A percentile compares a stretch with the other conserved stretches of the same genome.
These are phyloP conservation scores for Candida golubevii DNA, from an alignment of 805 yeast species.

Conservation along the genomic window DNA sequence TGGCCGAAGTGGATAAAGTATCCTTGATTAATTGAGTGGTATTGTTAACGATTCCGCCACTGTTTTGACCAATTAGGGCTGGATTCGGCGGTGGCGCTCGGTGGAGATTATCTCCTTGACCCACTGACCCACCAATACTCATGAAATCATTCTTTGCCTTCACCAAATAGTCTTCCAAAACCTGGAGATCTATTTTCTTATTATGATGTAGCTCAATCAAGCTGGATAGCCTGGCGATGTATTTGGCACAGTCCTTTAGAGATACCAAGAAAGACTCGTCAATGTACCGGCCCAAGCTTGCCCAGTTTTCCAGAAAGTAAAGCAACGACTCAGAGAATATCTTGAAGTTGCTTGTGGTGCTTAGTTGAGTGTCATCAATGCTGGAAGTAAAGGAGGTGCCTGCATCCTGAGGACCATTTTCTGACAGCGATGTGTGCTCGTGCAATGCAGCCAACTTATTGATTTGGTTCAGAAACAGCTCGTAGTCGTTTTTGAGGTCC, in stretches of 20 bases:
- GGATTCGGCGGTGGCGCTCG: constrained; percentile 30
- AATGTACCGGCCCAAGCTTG: constrained; percentile 41
- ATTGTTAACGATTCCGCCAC: constrained; percentile 36
- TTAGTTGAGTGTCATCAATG: constrained; percentile 6
- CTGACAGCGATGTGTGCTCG: constrained; percentile 16
- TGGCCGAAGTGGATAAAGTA: constrained; percentile 46
- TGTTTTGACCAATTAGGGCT: constrained; percentile 18
- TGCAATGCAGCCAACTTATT: constrained; percentile 60
- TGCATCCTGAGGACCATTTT: constrained; percentile 29
- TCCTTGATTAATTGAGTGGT: constrained; percentile 46
- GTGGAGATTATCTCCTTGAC: constrained; percentile 20
- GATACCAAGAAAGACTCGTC: constrained; percentile 82
- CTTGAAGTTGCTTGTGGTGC: constrained; percentile 28
- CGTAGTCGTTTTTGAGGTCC: constrained; percentile 69
- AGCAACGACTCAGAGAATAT: constrained; percentile 36
- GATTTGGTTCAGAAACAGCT: constrained; percentile 66
- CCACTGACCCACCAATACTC: constrained; percentile 43
- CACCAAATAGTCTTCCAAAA: constrained; percentile 68
- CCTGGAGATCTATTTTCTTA: constrained; percentile 88
- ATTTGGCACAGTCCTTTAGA: constrained; percentile 83
- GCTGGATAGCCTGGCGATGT: constrained; percentile 41
- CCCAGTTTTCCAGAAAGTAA: constrained; percentile 38
- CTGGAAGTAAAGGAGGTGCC: constrained; percentile 12
- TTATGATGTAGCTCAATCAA: constrained; percentile 83
- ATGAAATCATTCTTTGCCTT: constrained; percentile 66